Evolutionary conservation across 768 basidiomycete genomes (phyloP), one percentile per base, ranked within the genome.

Genomic region (Suillus clintonianus): DNA sequence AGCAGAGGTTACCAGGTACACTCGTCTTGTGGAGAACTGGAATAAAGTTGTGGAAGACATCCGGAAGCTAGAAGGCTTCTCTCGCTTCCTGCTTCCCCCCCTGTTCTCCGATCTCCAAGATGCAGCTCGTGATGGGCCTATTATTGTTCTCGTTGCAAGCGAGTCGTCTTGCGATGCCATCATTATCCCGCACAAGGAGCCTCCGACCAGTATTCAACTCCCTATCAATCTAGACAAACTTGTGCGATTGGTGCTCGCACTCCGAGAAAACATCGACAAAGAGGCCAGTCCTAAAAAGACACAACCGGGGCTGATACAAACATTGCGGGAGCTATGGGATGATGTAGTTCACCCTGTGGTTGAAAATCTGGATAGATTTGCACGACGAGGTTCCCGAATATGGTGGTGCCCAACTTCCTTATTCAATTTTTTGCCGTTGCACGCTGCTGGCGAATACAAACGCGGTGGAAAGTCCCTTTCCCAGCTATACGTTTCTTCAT

Each of bases 101-200:
- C 45, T 51, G 24, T 62, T 69, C n/a, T 36, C 32, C 5, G 64
- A 69, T 8, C 63, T 72, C 19, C 17, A 30, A 15, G 17, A 41
- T 5, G 70, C 70, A 9, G 68, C 70, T 4, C 24, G 48, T 14
- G 55, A 66, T 14, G 70, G 68, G 1, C 70, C 70, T 8, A 65
- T 71, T 10, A 64, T 72, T 17, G 43, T 65, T 24, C 39, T 68
- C 15, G 67, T 69, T 45, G 61, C 63, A 2, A 64, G 63, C 60
- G 41, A 64, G 36, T 64, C 39, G 41, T 53, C 60, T 32, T 65
- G 64, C n/a, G 68, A 65, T 56, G 68, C 67, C 17, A 59, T 68
- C 24, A 60, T 67, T 36, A 36, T 68, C 24, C 32, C 56, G 24
- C 55, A 47, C 13, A 36, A 47, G 5, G 1, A 11, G 6, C 13